Evolutionary conservation across 2,329 filamentous ascomycete species (phyloP).

Genomic region (Diaporthe humulicola): DNA sequence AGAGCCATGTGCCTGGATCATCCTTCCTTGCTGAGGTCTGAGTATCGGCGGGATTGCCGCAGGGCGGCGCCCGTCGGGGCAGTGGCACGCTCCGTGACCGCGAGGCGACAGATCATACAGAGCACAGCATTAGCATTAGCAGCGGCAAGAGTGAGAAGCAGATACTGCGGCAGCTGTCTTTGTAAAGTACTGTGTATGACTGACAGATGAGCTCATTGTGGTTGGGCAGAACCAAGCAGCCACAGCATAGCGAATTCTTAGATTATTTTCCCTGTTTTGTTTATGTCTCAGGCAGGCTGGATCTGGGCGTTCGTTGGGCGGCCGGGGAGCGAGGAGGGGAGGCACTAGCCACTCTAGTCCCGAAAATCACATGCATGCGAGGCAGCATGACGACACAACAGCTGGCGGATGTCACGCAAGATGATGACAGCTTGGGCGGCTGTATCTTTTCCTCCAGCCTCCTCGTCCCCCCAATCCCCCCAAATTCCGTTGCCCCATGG

Average conservation of each 20-base stretch:
- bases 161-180: not conserved
- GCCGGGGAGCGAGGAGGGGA: not conserved
- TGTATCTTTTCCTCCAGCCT: slow-evolving; percentile 10
- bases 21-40: slow-evolving; percentile 6
- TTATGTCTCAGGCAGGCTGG: slow-evolving; percentile 2
- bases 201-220: slow-evolving; percentile 20
- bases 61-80: slow-evolving; percentile 6
- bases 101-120: not conserved
- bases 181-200: not conserved
- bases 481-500: not conserved
- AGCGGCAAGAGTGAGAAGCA: not conserved
- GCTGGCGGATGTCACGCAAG: slow-evolving; percentile 28
- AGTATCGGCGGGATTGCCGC: not conserved
- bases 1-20: not conserved
- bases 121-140: not conserved
- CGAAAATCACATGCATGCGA: slow-evolving; percentile 32
- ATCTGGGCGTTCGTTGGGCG: slow-evolving; percentile 27
- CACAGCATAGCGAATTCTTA: not conserved
- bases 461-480: not conserved
- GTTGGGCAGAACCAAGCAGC: not conserved
- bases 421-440: slow-evolving; percentile 23
- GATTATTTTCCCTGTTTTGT: slow-evolving; percentile 24
- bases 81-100: slow-evolving; percentile 3
- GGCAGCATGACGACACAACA: slow-evolving; percentile 31
- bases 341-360: not conserved